Conservation (phyloP, 306 rosid genomes). For the Mucuna pruriens region DNA sequence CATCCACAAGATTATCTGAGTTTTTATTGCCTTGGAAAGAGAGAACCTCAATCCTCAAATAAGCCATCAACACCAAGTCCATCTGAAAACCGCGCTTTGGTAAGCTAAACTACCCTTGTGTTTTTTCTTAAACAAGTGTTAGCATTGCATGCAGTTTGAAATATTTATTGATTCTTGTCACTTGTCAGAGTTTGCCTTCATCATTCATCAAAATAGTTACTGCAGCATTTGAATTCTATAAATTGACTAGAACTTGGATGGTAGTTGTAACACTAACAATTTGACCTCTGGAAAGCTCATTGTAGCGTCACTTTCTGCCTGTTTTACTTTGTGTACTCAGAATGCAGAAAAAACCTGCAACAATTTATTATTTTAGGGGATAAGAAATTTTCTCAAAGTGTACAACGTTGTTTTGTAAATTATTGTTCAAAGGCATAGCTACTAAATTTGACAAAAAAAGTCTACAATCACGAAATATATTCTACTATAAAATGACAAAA, state of each 20-base stretch:
- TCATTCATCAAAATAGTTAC: background rate
- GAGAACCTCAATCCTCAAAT: slow-evolving; percentile 43
- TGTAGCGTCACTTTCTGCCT: too few relatives aligned
- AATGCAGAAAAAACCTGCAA: too few relatives aligned
- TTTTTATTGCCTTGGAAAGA: slow-evolving; percentile 75
- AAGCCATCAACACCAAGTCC: background rate
- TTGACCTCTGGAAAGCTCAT: too few relatives aligned
- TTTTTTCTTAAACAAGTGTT: slow-evolving; percentile 12
- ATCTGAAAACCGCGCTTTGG: slow-evolving; percentile 59
- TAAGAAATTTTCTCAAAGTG: background rate
- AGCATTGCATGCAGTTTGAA: slow-evolving; percentile 18
- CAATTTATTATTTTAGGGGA: too few relatives aligned
- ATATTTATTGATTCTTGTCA: background rate
- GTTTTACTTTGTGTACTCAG: too few relatives aligned
- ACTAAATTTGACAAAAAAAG: background rate
- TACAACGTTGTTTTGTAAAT: too few relatives aligned
- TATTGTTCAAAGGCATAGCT: background rate
- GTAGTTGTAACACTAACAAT: too few relatives aligned
- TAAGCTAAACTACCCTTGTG: slow-evolving; percentile 29
- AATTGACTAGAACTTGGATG: background rate
- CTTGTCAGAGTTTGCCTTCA: background rate
- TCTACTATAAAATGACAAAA: too few relatives aligned
- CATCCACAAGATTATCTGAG: slow-evolving; percentile 75
- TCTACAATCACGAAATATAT: background rate
- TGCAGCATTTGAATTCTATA: background rate